Conservation (phyloP, 2,329 filamentous ascomycete genomes). For the Xylariaceae sp. region DNA sequence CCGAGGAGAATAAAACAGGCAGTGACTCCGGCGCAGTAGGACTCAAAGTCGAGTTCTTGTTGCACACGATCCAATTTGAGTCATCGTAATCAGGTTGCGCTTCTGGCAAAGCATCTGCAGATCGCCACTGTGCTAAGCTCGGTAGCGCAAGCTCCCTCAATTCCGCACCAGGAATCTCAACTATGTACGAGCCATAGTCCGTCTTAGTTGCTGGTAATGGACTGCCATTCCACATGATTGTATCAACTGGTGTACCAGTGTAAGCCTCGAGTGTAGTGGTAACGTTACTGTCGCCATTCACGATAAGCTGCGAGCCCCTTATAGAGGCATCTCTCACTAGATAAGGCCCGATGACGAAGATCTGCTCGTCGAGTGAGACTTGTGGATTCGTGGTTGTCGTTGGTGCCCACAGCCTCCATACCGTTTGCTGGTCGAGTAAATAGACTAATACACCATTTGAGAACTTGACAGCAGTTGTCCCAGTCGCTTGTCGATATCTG, state of each 20-base stretch:
- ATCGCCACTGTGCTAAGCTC: not conserved
- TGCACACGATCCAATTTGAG: not conserved
- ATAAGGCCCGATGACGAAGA: constrained; percentile 1
- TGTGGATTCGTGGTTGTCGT: not conserved
- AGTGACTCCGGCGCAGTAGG: not conserved
- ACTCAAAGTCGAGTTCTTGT: constrained; percentile 1
- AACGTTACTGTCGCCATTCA: not conserved
- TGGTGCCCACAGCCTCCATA: not conserved
- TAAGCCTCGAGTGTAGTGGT: not conserved
- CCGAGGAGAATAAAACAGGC: not conserved
- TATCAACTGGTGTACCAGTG: not conserved
- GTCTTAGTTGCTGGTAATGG: not conserved
- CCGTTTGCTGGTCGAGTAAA: not conserved
- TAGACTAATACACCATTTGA: not conserved
- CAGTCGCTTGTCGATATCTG: not conserved
- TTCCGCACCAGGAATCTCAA: not conserved
- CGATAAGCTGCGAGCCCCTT: not conserved
- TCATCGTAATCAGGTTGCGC: not conserved
- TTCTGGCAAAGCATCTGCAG: not conserved
- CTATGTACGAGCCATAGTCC: not conserved
- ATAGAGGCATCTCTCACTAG: not conserved
- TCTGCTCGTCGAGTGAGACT: not conserved
- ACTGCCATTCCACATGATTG: not conserved
- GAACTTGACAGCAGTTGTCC: not conserved
- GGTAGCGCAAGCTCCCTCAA: not conserved